Conservation (phyloP, 768 basidiomycete genomes). For the Lactifluus volemus region DNA sequence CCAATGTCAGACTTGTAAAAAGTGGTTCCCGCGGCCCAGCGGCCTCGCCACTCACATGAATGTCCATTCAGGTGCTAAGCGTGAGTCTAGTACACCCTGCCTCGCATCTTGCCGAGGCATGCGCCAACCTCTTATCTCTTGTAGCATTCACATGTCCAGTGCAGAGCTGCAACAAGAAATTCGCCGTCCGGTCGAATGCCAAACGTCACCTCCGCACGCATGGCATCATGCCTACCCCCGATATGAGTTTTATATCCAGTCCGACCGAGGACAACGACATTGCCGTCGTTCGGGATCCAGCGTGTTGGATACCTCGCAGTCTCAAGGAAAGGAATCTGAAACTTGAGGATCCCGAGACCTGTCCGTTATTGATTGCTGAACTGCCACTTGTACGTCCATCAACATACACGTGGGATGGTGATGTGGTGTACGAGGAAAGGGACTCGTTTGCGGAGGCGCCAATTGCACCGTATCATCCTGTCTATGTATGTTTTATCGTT, state of each 20-base stretch:
- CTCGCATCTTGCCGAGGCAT: not conserved
- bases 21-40: constrained; percentile 42
- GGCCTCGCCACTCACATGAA: constrained; percentile 48
- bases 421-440: constrained; percentile 29
- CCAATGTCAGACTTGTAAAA: constrained; percentile 35
- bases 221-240: constrained; percentile 44
- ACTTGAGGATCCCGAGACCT: constrained; percentile 23
- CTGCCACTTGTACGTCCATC: constrained; percentile 30
- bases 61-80: constrained; percentile 41
- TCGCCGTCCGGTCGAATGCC: constrained; percentile 75
- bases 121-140: not conserved
- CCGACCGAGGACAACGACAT: constrained; percentile 30
- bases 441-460: constrained; percentile 26
- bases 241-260: constrained; percentile 37
- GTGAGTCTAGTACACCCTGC: constrained; percentile 26
- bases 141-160: constrained; percentile 44
- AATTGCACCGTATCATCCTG: constrained; percentile 28
- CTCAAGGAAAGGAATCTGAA: constrained; percentile 25
- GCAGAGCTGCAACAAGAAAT: constrained; percentile 53
- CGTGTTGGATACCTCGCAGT: constrained; percentile 35
- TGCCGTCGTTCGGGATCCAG: constrained; percentile 21
- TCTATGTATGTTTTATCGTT: constrained; percentile 24
- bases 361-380: constrained; percentile 30
- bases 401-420: constrained; percentile 24
- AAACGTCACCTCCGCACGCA: constrained; percentile 74